Conservation (phyloP, 1,284 basidiomycete species). For the Cerioporus squamosus region DNA sequence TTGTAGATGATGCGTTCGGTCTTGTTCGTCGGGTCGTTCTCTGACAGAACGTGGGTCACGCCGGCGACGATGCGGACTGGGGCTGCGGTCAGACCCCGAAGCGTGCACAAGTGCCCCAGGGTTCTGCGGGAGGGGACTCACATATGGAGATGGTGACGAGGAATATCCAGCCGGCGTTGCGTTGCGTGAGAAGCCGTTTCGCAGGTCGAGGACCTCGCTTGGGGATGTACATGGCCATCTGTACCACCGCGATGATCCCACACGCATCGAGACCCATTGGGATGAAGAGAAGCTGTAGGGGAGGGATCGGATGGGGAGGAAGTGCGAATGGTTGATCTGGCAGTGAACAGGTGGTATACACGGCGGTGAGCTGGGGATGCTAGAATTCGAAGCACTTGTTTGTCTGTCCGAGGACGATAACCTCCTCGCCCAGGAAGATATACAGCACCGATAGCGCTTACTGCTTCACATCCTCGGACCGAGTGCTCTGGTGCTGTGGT, state of each 20-base stretch:
- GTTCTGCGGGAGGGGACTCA: constrained; percentile 12
- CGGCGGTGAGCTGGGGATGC: no score
- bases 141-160: constrained; percentile 44
- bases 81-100: no score
- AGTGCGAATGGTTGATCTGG: no score
- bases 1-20: constrained; percentile 52
- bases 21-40: constrained; percentile 42
- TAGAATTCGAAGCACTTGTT: no score
- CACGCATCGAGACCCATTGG: constrained; percentile 14
- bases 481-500: no score
- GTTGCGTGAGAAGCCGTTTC: constrained; percentile 56
- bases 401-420: no score
- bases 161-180: constrained; percentile 66
- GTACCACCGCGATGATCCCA: constrained; percentile 23
- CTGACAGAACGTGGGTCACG: constrained; percentile 56
- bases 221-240: constrained; percentile 53
- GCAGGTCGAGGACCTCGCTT: constrained; percentile 46
- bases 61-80: constrained; percentile 63
- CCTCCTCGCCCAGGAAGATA: no score
- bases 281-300: no score
- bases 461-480: no score
- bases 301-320: no score
- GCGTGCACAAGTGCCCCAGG: constrained; percentile 39
- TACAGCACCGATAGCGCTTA: no score
- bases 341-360: no score